Base-by-base conservation (phyloP, 495 filamentous ascomycete species). In the Amphirosellinia nigrospora region DNA sequence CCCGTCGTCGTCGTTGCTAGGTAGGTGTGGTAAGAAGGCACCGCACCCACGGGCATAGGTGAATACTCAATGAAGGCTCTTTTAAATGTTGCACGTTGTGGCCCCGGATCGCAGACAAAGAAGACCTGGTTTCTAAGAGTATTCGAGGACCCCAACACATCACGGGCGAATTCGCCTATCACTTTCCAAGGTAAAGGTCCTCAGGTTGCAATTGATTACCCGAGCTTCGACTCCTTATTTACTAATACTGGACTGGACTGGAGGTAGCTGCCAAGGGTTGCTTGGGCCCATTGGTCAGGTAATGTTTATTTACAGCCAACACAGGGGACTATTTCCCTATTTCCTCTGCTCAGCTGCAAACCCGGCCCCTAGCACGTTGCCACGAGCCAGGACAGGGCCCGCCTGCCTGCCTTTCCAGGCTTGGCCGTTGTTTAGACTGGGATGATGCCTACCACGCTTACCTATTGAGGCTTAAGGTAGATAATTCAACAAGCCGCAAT, bases 291-390 rank as follows among this genome's bases (percentile, higher is more conserved):
- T 16, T 53, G 62, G 62, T 52, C 43, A n/a, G n/a, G 62, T 30
- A 64, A 64, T 65, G 63, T 65, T 65, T 65, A 53, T 65, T 65
- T 65, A 65, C 63, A 30, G 63, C 30, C 34, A 39, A 28, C 43
- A 28, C 46, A 53, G 63, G 63, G 30, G 63, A 53, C 30, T 53
- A 39, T 16, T 53, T 53, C 50, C 19, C 32, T 53, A 65, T 21
- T 39, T 26, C 46, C 63, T 36, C 8, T 50, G 19, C 45, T 52
- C 45, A 53, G 63, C 46, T 34, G 63, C 15, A 38, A 52, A 28
- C 15, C 10, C 11, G 43, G 46, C 63, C 63, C 63, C 63, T 65
- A 53, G 63, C 63, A 65, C 63, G 45, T 65, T 65, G 63, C 63
- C 63, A 65, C 63, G 63, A 65, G 63, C 63, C 45, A 65, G n/a